Percentiles rank a stretch among this genome's conserved stretches.
phyloP scores from a whole-genome alignment of 208 protist species.

The Wallacemonas sp. region DNA sequence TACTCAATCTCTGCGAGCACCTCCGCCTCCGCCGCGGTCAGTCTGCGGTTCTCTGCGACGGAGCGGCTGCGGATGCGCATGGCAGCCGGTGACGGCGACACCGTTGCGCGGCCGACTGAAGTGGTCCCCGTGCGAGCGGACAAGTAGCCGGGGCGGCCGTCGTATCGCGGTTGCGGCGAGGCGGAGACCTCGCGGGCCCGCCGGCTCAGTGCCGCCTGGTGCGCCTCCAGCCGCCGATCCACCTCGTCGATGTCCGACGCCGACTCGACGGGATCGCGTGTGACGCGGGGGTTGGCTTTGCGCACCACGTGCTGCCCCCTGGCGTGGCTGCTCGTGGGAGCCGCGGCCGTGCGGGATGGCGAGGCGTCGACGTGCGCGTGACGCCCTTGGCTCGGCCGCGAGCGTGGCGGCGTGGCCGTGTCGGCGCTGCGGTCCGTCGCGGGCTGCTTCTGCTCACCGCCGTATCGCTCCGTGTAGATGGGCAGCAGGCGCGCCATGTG shows the following conservation, averaged over 20 bases:
- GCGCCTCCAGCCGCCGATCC: conserved; percentile 29
- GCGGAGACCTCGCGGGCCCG: conserved; percentile 24
- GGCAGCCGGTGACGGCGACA: conserved; percentile 13
- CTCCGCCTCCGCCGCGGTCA: conserved; percentile 34
- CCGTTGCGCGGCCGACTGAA: conserved; percentile 5
- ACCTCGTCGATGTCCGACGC: too few species aligned
- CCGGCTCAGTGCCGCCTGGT: conserved; percentile 29
- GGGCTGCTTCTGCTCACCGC: too few species aligned
- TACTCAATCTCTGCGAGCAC: conserved; percentile 64
- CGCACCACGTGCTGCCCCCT: neutral
- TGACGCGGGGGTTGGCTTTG: neutral
- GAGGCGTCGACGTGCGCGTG: neutral
- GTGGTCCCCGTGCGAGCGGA: neutral
- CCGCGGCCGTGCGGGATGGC: too few species aligned
- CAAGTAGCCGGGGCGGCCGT: conserved; percentile 14
- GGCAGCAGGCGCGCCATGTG: conserved; percentile 51
- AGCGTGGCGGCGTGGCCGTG: neutral
- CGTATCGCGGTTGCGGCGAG: conserved; percentile 16
- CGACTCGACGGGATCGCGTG: conserved; percentile 2
- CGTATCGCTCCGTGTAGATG: conserved; percentile 21
- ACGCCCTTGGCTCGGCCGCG: neutral
- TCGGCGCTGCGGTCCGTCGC: too few species aligned
- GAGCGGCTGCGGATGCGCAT: conserved; percentile 48
- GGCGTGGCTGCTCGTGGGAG: neutral
- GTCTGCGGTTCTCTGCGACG: conserved; percentile 35